phyloP scores from a whole-genome alignment of 1,139 yeast species.

The Candida sp. region DNA sequence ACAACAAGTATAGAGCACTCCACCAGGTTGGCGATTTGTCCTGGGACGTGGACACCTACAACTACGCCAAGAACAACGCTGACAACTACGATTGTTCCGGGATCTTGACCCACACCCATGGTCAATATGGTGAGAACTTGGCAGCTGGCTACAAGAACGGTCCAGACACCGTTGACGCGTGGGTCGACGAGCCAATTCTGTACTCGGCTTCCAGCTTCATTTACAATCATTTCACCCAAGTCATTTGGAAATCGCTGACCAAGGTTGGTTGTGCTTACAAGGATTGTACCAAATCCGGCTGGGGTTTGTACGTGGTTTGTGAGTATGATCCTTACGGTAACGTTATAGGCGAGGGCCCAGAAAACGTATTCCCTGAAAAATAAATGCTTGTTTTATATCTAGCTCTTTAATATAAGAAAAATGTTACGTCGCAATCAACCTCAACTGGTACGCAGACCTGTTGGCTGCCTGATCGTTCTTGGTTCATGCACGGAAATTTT shows the following conservation, averaged over 20 bases:
- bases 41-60: slow-evolving; percentile 69
- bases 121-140: slow-evolving; percentile 85
- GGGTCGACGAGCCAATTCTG: slow-evolving; percentile 76
- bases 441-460: no score
- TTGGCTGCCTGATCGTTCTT: no score
- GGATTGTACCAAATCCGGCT: slow-evolving; percentile 47
- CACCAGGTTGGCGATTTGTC: slow-evolving; percentile 61
- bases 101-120: slow-evolving; percentile 73
- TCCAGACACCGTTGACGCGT: slow-evolving; percentile 67
- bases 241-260: slow-evolving; percentile 77
- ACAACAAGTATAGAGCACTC: slow-evolving; percentile 56
- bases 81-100: slow-evolving; percentile 74
- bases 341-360: slow-evolving; percentile 46
- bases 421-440: no score
- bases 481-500: no score
- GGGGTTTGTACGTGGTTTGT: slow-evolving; percentile 57
- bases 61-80: slow-evolving; percentile 74
- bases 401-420: background rate
- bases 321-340: slow-evolving; percentile 60
- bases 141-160: slow-evolving; percentile 73
- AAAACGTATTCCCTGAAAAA: slow-evolving; percentile 50
- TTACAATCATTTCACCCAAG: slow-evolving; percentile 84
- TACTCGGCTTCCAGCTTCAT: slow-evolving; percentile 34
- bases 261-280: slow-evolving; percentile 77
- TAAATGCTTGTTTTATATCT: background rate